Percentiles rank a stretch among this genome's conserved stretches.
These are phyloP conservation scores for Rhytidiadelphus loreus DNA, from an alignment of 225 moss, liverwort and hornwort genomes.

Conservation along the genomic window DNA sequence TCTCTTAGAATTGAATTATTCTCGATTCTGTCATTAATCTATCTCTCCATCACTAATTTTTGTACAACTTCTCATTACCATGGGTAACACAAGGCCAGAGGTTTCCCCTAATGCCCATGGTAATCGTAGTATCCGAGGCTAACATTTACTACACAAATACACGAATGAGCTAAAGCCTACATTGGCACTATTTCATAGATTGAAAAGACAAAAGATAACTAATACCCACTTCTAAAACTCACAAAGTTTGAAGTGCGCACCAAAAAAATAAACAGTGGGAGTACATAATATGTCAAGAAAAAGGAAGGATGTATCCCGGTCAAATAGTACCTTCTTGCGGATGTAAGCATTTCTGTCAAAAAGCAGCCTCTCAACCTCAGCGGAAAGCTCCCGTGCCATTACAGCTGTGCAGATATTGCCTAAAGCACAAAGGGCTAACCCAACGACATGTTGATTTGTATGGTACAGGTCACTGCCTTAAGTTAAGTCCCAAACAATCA, in stretches of 20 bases:
- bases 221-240: not conserved
- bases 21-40: not conserved
- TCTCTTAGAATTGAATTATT: not conserved
- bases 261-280: not conserved
- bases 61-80: not conserved
- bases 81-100: not conserved
- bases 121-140: not conserved
- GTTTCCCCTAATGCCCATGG: not conserved
- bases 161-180: not conserved
- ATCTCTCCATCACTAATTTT: not conserved
- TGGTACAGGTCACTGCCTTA: conserved; percentile 68
- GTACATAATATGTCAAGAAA: not conserved
- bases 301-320: not conserved
- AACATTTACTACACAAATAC: not conserved
- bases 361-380: conserved; percentile 73
- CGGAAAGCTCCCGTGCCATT: conserved; percentile 85
- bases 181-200: not conserved
- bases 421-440: conserved; percentile 88
- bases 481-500: conserved; percentile 43
- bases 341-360: conserved; percentile 76
- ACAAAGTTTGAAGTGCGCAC: not conserved
- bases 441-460: conserved; percentile 78
- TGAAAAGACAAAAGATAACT: not conserved
- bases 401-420: conserved; percentile 87
- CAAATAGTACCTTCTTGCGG: conserved; percentile 76